Base-by-base conservation (phyloP, 352 stramenopile species). In the Phytophthora cajani region DNA sequence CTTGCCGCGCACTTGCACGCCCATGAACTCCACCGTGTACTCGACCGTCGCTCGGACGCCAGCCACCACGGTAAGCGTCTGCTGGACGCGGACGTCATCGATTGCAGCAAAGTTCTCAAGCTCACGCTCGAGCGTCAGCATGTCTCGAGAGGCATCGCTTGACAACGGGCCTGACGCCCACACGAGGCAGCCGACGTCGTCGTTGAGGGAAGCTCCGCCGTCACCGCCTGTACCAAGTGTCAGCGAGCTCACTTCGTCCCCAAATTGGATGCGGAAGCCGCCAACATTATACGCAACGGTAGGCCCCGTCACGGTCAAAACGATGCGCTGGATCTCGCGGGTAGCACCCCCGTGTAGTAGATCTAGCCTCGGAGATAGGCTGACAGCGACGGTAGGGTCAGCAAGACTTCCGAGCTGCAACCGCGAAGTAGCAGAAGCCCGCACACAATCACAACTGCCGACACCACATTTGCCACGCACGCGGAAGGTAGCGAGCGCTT, bases 11-110 rank as follows among this genome's bases (percentile, higher is more conserved):
- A 99, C 96, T n/a, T 85, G 74, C 0, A 81, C 67, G 16, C 96
- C 97, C 9, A 92, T 82, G 67, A 99, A 99, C 51, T 97, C 98
- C 49, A 99, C 80, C 16, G 73, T 89, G 78, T 98, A 99, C 36
- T 88, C 86, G 17, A 98, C 85, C 0, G 71, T 82, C 9, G 58
- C 62, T n/a, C 40, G 40, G 1, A 82, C 73, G 5, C 81, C 86
- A 10, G 80, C 70, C 25, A 36, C 67, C 30, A 74, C 76, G 11
- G 80, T 85, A 1, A 93, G 70, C 40, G 74, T 75, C 11, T 84
- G 71, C 8, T 74, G 79, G 25, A 94, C 79, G 19, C 92, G 77
- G 5, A 97, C 85, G 62, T 96, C 80, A 67, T 94, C 88, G 42
- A 96, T 91, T 1, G 33, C 74, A 2, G 75, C 67, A 12, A 96